These are phyloP conservation scores for Collybia sordida DNA, from an alignment of 768 basidiomycete genomes.

Conservation along the genomic window DNA sequence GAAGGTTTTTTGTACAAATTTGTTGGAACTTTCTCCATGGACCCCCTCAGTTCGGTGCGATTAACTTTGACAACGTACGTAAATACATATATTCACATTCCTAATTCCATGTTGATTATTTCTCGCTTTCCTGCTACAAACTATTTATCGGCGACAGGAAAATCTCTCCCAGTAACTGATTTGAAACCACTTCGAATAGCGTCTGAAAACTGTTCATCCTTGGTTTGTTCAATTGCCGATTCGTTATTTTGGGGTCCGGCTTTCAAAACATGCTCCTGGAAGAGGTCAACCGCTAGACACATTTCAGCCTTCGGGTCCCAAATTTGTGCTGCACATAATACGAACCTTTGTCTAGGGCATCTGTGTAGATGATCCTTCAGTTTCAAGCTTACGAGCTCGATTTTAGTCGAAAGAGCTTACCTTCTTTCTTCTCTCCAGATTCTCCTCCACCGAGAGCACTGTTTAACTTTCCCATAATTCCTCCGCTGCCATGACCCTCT, in stretches of 20 bases:
- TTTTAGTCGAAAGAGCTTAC: constrained; percentile 12
- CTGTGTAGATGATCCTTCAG: constrained; percentile 9
- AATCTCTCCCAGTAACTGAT: constrained; percentile 34
- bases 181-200: constrained; percentile 34
- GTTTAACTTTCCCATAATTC: constrained; percentile 30
- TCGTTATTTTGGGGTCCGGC: constrained; percentile 42
- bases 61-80: no score
- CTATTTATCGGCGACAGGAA: constrained; percentile 33
- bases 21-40: no score
- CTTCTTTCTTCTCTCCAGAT: constrained; percentile 34
- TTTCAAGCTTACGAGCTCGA: neutral
- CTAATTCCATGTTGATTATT: no score
- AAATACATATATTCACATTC: no score
- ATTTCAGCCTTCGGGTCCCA: neutral
- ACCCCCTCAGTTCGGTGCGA: no score
- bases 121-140: neutral
- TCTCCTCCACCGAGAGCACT: constrained; percentile 28
- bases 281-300: constrained; percentile 34
- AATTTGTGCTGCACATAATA: neutral
- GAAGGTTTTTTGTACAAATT: no score
- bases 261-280: constrained; percentile 35
- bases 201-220: constrained; percentile 43
- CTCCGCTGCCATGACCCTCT: constrained; percentile 16
- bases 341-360: constrained; percentile 36
- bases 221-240: constrained; percentile 38